phyloP scores from a whole-genome alignment of 2,329 filamentous ascomycete genomes.

The Hirsutella minnesotensis region DNA sequence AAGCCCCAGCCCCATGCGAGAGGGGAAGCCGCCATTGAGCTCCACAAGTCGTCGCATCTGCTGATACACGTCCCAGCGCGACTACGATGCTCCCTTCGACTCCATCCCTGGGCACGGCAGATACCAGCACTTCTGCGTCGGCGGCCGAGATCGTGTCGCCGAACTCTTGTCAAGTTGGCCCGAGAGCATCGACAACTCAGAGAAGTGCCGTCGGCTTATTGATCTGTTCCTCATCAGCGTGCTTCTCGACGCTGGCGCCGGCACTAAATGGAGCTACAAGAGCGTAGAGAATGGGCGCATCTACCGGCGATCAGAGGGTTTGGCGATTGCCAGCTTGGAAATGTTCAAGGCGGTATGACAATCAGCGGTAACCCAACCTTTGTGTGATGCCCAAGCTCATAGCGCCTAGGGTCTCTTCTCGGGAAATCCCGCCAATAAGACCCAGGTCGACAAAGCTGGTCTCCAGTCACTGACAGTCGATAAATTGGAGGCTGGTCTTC shows the following conservation, averaged over 20 bases:
- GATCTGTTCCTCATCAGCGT: conserved; percentile 74
- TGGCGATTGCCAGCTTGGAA: conserved; percentile 65
- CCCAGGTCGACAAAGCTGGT: conserved; percentile 78
- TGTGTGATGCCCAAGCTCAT: conserved; percentile 6
- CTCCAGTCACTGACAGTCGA: conserved; percentile 64
- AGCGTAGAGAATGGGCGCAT: conserved; percentile 75
- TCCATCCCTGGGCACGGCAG: conserved; percentile 75
- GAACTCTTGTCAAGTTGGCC: conserved; percentile 61
- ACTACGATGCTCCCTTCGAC: conserved; percentile 42
- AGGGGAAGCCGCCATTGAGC: neutral
- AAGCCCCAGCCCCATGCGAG: neutral
- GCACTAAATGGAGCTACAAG: conserved; percentile 84
- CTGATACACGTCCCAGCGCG: conserved; percentile 25
- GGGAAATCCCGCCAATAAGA: conserved; percentile 66
- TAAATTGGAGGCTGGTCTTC: conserved; percentile 67
- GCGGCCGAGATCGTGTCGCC: conserved; percentile 61
- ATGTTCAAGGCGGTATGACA: conserved; percentile 71
- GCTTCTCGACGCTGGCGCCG: conserved; percentile 77
- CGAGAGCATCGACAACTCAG: conserved; percentile 54
- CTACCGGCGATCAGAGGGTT: conserved; percentile 77
- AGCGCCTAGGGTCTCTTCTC: conserved; percentile 62
- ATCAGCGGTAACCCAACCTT: neutral
- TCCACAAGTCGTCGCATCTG: neutral
- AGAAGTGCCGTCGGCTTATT: conserved; percentile 63
- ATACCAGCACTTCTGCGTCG: conserved; percentile 78